These are phyloP conservation scores for Pseudogymnoascus sp. DNA, from an alignment of 2,329 filamentous ascomycete genomes.

Conservation along the genomic window DNA sequence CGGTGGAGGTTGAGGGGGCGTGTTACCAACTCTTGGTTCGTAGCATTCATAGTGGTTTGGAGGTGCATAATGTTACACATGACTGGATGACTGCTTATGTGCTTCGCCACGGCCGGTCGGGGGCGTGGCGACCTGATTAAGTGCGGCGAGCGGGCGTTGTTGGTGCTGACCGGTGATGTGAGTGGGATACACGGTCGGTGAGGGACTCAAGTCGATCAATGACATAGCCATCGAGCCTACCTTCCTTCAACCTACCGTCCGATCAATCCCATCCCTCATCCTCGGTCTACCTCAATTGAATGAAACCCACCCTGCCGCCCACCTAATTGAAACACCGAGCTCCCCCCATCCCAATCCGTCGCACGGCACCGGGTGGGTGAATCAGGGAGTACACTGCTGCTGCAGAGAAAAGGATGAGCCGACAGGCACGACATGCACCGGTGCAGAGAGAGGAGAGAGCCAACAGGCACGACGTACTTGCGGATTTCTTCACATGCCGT, in stretches of 20 bases:
- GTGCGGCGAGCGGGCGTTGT: not conserved
- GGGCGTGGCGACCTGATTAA: not conserved
- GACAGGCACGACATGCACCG: not conserved
- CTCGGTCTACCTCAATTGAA: not conserved
- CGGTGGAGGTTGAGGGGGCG: not conserved
- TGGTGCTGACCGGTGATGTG: not conserved
- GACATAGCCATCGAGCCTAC: not conserved
- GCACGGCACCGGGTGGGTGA: not conserved
- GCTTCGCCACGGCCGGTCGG: not conserved
- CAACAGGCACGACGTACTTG: not conserved
- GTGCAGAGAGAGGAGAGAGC: not conserved
- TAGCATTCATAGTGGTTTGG: not conserved
- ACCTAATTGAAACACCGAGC: not conserved
- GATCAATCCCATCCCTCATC: not conserved
- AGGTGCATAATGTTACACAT: constrained; percentile 1
- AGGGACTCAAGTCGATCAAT: not conserved
- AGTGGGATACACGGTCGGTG: not conserved
- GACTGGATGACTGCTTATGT: not conserved
- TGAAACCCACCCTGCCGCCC: not conserved
- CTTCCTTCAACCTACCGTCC: not conserved
- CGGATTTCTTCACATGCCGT: not conserved
- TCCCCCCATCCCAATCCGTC: not conserved
- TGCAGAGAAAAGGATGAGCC: not conserved
- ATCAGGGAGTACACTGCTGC: not conserved
- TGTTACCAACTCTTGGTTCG: not conserved